A percentile compares a stretch with the other conserved stretches of the same genome.
These are phyloP conservation scores for Trametes punicea DNA, from an alignment of 768 basidiomycete genomes.

Conservation along the genomic window DNA sequence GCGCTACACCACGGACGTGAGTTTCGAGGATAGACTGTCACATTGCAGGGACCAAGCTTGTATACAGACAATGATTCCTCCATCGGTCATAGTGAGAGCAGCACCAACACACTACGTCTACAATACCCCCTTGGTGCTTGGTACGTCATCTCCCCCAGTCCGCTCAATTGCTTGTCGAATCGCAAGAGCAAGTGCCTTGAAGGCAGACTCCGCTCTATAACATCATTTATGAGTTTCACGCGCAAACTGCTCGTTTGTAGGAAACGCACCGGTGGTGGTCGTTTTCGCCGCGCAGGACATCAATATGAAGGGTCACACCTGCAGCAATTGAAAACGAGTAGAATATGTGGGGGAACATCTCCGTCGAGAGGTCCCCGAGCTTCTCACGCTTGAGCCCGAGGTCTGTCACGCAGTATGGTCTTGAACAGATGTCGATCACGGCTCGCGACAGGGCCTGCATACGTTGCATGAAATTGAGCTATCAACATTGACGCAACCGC, in stretches of 20 bases:
- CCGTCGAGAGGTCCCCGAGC: slow-evolving; percentile 91
- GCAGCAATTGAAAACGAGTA: slow-evolving; percentile 98
- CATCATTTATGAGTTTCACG: neutral
- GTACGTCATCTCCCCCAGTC: slow-evolving; percentile 87
- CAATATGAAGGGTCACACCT: slow-evolving; percentile 90
- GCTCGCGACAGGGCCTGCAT: slow-evolving; percentile 87
- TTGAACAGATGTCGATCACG: slow-evolving; percentile 97
- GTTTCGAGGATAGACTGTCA: neutral
- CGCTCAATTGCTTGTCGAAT: slow-evolving; percentile 91
- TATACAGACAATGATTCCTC: neutral
- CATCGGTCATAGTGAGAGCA: no score
- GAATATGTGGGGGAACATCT: slow-evolving; percentile 98
- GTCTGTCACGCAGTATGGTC: slow-evolving; percentile 93
- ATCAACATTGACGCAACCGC: neutral
- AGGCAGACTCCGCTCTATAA: slow-evolving; percentile 88
- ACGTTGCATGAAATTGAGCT: neutral
- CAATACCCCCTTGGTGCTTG: slow-evolving; percentile 95
- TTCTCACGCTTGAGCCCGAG: slow-evolving; percentile 86
- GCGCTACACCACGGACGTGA: neutral
- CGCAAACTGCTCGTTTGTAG: neutral
- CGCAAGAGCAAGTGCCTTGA: slow-evolving; percentile 95
- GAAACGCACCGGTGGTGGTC: slow-evolving; percentile 88
- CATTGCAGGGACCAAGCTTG: neutral
- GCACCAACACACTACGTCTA: slow-evolving; percentile 25
- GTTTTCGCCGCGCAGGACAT: slow-evolving; percentile 92